Evolutionary conservation across 371 early-diverging fungal genomes (phyloP).

Genomic region (Entomophthora muscae): DNA sequence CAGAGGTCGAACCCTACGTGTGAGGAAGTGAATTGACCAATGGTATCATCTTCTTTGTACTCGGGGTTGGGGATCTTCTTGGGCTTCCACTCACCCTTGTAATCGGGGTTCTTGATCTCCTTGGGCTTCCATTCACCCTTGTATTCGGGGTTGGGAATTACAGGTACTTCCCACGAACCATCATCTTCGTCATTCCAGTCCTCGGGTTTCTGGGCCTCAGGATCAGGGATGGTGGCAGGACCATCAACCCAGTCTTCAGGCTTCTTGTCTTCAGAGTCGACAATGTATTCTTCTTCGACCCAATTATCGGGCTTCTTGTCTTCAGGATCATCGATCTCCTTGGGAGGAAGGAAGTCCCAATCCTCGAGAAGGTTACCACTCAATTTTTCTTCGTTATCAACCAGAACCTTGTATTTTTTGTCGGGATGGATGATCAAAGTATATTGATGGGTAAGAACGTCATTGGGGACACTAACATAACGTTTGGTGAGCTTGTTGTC

Average conservation of each 20-base stretch:
- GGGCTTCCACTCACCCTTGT: conserved; percentile 90
- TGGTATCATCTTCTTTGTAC: conserved; percentile 68
- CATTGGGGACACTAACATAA: conserved; percentile 41
- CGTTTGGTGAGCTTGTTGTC: conserved; percentile 65
- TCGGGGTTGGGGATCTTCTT: conserved; percentile 79
- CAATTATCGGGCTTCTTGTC: conserved; percentile 89
- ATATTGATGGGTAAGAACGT: conserved; percentile 67
- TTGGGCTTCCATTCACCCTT: conserved; percentile 65
- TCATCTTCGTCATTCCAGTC: conserved; percentile 78
- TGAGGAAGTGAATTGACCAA: conserved; percentile 59
- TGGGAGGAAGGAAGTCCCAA: conserved; percentile 74
- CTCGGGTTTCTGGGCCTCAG: conserved; percentile 71
- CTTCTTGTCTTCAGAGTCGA: conserved; percentile 77
- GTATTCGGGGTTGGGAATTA: conserved; percentile 75
- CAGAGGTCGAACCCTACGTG: conserved; percentile 89
- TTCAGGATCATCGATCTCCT: conserved; percentile 71
- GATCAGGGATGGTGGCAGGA: conserved; percentile 64
- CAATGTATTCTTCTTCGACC: conserved; percentile 33
- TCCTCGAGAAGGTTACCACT: conserved; percentile 61
- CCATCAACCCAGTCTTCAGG: conserved; percentile 81
- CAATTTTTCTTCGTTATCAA: conserved; percentile 39
- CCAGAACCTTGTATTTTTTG: conserved; percentile 29
- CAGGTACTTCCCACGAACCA: conserved; percentile 83
- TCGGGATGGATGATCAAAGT: conserved; percentile 68
- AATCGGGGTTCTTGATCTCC: conserved; percentile 78